phyloP scores from a whole-genome alignment of 108 stramenopile species.

The Fragilaria radians region DNA sequence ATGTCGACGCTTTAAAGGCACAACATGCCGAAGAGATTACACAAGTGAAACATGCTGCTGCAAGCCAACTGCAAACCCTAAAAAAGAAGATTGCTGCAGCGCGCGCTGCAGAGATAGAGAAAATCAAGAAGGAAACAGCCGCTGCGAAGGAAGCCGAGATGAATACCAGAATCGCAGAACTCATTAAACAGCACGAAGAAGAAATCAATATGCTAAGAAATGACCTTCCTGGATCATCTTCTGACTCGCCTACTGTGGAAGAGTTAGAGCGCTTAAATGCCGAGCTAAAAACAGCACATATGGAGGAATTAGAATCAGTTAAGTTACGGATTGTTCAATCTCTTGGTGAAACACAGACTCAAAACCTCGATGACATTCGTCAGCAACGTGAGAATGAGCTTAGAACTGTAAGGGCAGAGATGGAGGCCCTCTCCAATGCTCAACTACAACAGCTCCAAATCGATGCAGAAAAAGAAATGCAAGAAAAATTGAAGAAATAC shows the following conservation, averaged over 20 bases:
- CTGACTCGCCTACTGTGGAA: not conserved
- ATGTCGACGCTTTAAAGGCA: not conserved
- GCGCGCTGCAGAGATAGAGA: slow-evolving; percentile 36
- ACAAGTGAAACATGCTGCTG: slow-evolving; percentile 36
- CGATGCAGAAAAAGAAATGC: slow-evolving; percentile 6
- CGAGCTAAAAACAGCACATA: not conserved
- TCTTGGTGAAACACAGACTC: not conserved
- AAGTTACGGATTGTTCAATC: not conserved
- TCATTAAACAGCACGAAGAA: slow-evolving; percentile 7
- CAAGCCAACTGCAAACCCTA: slow-evolving; percentile 32
- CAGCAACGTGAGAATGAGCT: not conserved
- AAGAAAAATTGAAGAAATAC: slow-evolving; percentile 8
- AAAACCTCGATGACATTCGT: not conserved
- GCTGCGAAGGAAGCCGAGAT: slow-evolving; percentile 13
- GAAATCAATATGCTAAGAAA: slow-evolving; percentile 20
- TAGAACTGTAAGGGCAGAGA: slow-evolving; percentile 3
- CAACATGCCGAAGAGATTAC: slow-evolving; percentile 20
- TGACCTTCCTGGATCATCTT: slow-evolving; percentile 4
- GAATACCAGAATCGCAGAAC: slow-evolving; percentile 8
- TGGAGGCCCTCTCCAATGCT: slow-evolving; percentile 9
- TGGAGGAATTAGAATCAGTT: not conserved
- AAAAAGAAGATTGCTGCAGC: slow-evolving; percentile 53
- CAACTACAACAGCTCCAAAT: slow-evolving; percentile 9
- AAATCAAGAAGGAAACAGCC: slow-evolving; percentile 32
- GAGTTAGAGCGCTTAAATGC: slow-evolving; percentile 7